Base-by-base conservation (phyloP, 2,329 filamentous ascomycete species). In the Talaromyces sp. region DNA sequence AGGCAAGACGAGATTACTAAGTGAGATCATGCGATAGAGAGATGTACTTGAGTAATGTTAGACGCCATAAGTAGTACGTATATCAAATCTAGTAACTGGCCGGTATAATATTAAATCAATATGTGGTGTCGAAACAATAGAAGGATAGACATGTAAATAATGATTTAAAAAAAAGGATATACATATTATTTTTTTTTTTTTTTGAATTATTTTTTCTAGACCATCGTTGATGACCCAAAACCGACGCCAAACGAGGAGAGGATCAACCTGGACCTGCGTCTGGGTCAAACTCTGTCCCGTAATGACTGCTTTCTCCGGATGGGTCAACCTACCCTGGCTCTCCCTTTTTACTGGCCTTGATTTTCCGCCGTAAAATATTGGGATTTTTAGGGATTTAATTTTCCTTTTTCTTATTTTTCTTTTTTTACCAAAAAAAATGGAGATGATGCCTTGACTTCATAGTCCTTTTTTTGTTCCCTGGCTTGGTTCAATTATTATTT, bases 231-330 rank as follows among this genome's bases (percentile, higher is more conserved):
- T 57, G 60, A 62, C 65, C 59, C 36, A 66, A 67, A 66, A 65
- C 67, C 65, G 61, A 66, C 63, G 57, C 65, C 64, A 66, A 63
- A 69, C 68, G 66, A 66, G 67, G 68, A 67, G 68, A 71, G 71
- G 69, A 70, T 62, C 68, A 67, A 64, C 69, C 62, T 70, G 68
- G 69, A 70, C 67, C 69, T 71, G 69, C 68, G 67, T 71, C 69
- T 66, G 64, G 67, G 60, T 66, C 66, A 68, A 72, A 70, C 66
- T 70, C 58, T 72, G 65, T 66, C 61, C 58, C 61, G 61, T 58
- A 63, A 64, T 62, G 64, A 50, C 56, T 56, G 42, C 60, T 63
- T 63, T 67, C 65, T 65, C 66, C 65, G 66, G 65, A 64, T 62
- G 57, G 63, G 61, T 60, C 62, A 62, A 62, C 47, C 56, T 64